Evolutionary conservation across 371 early-diverging fungal species (phyloP).

Genomic region (Mucor circinelloides): DNA sequence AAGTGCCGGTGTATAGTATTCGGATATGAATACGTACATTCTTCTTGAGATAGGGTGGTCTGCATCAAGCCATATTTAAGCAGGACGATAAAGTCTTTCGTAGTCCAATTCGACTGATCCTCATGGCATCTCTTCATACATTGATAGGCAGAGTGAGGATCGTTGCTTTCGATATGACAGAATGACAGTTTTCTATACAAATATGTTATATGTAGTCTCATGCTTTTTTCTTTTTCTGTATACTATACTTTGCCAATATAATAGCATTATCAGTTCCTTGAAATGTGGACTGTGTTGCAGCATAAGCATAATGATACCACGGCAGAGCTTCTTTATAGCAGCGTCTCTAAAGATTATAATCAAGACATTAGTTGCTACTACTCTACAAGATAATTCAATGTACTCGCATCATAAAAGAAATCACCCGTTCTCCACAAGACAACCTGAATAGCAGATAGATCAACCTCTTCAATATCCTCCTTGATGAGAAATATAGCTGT

Average conservation of each 20-base stretch:
- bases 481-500: constrained; percentile 14
- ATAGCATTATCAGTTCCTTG: neutral
- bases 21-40: neutral
- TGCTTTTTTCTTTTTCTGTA: neutral
- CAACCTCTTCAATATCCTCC: neutral
- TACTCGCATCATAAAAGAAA: constrained; percentile 7
- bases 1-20: neutral
- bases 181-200: neutral
- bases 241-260: neutral
- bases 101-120: neutral
- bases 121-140: neutral
- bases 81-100: neutral
- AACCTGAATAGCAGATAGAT: constrained; percentile 11
- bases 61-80: neutral
- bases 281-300: neutral
- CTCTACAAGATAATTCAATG: neutral
- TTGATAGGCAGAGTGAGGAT: neutral
- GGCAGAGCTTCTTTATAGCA: neutral
- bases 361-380: neutral
- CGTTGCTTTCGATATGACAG: neutral
- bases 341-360: neutral
- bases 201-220: too few species aligned
- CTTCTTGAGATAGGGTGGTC: neutral
- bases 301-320: constrained; percentile 4
- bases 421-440: constrained; percentile 23